A percentile compares a stretch with the other conserved stretches of the same genome.
phyloP scores from a whole-genome alignment of 192 early-diverging fungal genomes.

The Coemansia biformis region DNA sequence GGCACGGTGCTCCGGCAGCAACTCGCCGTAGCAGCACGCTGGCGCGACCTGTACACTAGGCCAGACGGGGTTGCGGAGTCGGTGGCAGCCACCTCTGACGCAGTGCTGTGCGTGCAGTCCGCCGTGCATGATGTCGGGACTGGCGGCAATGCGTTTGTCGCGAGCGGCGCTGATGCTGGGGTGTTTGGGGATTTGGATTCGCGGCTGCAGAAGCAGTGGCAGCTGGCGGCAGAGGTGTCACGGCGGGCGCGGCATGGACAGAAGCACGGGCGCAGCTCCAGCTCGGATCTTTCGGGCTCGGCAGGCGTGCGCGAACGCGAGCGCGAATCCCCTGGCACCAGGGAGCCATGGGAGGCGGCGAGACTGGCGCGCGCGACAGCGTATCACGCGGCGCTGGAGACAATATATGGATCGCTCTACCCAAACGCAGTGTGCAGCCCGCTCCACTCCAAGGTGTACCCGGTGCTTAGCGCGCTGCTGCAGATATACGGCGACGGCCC shows the following conservation, averaged over 20 bases:
- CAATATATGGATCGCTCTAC: conserved; percentile 16
- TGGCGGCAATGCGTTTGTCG: background rate
- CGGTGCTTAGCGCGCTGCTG: conserved; percentile 32
- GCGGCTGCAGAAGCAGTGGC: conserved; percentile 7
- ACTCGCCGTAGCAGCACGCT: conserved; percentile 29
- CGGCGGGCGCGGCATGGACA: background rate
- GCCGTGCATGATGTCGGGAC: background rate
- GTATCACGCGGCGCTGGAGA: conserved; percentile 22
- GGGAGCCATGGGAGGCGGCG: conserved; percentile 12
- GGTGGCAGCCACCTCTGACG: background rate
- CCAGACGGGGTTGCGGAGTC: too few species aligned
- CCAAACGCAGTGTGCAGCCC: conserved; percentile 21
- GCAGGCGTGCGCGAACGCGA: background rate
- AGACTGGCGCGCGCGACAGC: conserved; percentile 4
- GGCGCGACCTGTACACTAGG: conserved; percentile 32
- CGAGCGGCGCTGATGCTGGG: background rate
- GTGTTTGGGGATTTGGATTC: background rate
- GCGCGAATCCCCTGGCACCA: background rate
- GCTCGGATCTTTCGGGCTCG: too few species aligned
- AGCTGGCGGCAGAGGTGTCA: conserved; percentile 1
- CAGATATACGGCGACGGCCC: conserved; percentile 46
- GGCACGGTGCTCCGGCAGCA: conserved; percentile 38
- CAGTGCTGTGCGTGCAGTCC: background rate
- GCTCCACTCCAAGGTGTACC: conserved; percentile 28
- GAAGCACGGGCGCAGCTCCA: background rate